Evolutionary conservation across 2,329 filamentous ascomycete genomes (phyloP), one percentile per base, ranked within the genome.

Genomic region (Penicillium freii): DNA sequence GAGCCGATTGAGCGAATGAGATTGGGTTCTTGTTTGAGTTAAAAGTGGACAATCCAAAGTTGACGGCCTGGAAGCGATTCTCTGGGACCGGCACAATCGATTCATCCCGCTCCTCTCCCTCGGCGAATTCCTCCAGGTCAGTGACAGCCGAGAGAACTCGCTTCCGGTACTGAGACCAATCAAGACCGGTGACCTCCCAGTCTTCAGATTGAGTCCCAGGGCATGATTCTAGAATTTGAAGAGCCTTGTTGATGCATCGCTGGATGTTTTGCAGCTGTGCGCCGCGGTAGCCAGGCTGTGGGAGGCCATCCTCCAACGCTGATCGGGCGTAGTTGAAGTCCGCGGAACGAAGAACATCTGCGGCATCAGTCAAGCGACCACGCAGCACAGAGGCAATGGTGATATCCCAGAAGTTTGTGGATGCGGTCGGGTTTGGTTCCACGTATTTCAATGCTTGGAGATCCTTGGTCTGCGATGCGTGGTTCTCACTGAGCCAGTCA

Each of bases 121-220:
- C 91, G 3, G 91, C 90, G 68, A 94, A 92, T 13, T 86, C 83
- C 46, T 88, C 86, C 21, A 97, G 81, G 53, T 89, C 84, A 51
- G 87, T 83, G 53, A 91, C 77, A 3, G 88, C 85, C 33, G 86
- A 84, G 43, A 85, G 81, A 17, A 91, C 86, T 53, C 89, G 86
- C 62, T 90, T 86, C 51, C 93, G 86, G 76, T 94, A 97, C 39
- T 94, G 75, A 17, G 83, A 85, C 93, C 93, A 97, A 58, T 93
- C 89, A 62, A 84, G 84, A 57, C 87, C 88, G 69, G 86, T 87
- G 47, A 94, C 84, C 66, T 96, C 87, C 93, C 93, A 97, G 70
- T 93, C 86, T 44, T 72, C 70, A 46, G 78, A 75, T 51, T 79
- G 80, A 27, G 85, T 74, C 4, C 84, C 87, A 6, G 93, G 93